These are phyloP conservation scores for Ophiocordyceps camponoti-rufipedis DNA, from an alignment of 2,329 filamentous ascomycete species.

Conservation along the genomic window DNA sequence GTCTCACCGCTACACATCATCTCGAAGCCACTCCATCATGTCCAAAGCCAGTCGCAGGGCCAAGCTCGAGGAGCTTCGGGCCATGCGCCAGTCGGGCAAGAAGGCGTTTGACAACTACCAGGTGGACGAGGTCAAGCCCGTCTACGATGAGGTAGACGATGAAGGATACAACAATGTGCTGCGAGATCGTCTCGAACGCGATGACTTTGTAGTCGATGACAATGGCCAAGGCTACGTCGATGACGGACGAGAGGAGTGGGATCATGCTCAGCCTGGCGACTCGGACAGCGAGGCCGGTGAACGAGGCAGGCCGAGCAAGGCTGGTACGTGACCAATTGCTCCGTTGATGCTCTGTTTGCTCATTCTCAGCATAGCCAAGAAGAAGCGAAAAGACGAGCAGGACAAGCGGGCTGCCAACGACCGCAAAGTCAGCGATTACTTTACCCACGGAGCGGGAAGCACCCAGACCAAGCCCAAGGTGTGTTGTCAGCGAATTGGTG, in stretches of 20 bases:
- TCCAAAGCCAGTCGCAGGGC: constrained; percentile 21
- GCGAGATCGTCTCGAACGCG: constrained; percentile 69
- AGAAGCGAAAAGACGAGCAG: constrained; percentile 74
- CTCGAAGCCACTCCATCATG: constrained; percentile 10
- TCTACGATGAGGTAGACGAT: constrained; percentile 95
- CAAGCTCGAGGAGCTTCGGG: constrained; percentile 61
- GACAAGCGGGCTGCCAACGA: constrained; percentile 75
- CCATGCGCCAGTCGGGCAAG: constrained; percentile 75
- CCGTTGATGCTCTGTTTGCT: constrained; percentile 1
- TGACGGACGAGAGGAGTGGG: constrained; percentile 90
- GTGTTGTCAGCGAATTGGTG: not conserved
- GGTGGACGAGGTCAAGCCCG: constrained; percentile 61
- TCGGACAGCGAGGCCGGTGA: constrained; percentile 49
- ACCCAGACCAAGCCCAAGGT: constrained; percentile 69
- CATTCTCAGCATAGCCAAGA: constrained; percentile 41
- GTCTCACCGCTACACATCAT: not conserved
- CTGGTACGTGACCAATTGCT: constrained; percentile 18
- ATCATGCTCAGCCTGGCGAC: constrained; percentile 49
- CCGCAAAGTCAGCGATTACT: constrained; percentile 87
- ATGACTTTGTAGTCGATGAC: constrained; percentile 97
- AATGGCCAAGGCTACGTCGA: constrained; percentile 95
- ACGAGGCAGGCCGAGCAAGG: constrained; percentile 30
- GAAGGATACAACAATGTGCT: constrained; percentile 96
- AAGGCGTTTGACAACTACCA: constrained; percentile 79
- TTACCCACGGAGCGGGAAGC: constrained; percentile 55